A percentile compares a stretch with the other conserved stretches of the same genome.
Evolutionary conservation across 2,329 filamentous ascomycete genomes (phyloP).

Genomic region (Colletotrichum navitas): DNA sequence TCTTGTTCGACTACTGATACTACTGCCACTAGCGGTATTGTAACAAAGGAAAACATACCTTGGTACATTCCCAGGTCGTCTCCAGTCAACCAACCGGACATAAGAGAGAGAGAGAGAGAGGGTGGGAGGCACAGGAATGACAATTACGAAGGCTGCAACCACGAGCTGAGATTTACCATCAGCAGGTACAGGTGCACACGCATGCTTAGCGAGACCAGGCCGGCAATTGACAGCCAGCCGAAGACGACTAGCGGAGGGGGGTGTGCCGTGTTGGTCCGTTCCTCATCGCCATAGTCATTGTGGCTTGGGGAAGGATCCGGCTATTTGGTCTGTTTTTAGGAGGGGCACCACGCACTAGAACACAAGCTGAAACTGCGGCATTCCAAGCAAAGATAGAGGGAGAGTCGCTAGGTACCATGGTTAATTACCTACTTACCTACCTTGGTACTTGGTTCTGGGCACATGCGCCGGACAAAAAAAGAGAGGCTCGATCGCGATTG

Average conservation of each 20-base stretch:
- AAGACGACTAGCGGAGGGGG: not conserved
- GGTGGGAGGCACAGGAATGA: not conserved
- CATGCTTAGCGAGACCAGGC: not conserved
- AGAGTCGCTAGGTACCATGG: not conserved
- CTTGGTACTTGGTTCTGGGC: not conserved
- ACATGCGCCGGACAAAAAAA: not conserved
- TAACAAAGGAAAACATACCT: not conserved
- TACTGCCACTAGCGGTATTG: not conserved
- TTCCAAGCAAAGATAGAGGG: constrained; percentile 11
- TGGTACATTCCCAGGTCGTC: not conserved
- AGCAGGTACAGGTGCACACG: constrained; percentile 6
- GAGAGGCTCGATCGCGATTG: not conserved
- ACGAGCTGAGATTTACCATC: constrained; percentile 8
- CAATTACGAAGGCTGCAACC: not conserved
- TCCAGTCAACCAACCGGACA: not conserved
- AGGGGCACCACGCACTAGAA: constrained; percentile 20
- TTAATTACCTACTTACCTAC: too few relatives aligned
- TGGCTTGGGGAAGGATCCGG: constrained; percentile 2
- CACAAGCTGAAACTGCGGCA: constrained; percentile 33
- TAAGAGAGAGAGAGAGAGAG: not conserved
- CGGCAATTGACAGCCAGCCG: not conserved
- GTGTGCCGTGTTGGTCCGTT: not conserved
- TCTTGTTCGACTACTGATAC: too few relatives aligned
- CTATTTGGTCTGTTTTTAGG: constrained; percentile 2
- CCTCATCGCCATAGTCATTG: not conserved